Conservation (phyloP, 768 basidiomycete species). For the Fistulinella prunicolor region DNA sequence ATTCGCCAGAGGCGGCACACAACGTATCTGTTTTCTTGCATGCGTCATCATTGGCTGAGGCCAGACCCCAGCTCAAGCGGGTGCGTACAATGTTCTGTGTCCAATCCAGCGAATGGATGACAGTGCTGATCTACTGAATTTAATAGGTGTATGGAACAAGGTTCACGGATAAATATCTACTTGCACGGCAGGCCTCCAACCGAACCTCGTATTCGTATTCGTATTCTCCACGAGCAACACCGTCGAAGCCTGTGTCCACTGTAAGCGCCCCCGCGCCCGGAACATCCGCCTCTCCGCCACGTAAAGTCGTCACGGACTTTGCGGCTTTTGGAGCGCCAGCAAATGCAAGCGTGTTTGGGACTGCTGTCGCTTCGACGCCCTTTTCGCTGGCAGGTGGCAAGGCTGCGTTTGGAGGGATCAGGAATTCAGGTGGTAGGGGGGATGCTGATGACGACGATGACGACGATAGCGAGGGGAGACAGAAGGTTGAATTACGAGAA, state of each 20-base stretch:
- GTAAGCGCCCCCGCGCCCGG: conserved; percentile 20
- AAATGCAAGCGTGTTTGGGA: conserved; percentile 77
- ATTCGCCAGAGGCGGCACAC: conserved; percentile 82
- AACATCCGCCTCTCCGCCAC: conserved; percentile 60
- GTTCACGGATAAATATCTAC: conserved; percentile 95
- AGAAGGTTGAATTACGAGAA: conserved; percentile 74
- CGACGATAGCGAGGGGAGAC: conserved; percentile 56
- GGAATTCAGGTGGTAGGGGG: conserved; percentile 38
- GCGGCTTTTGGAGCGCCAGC: conserved; percentile 78
- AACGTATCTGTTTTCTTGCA: conserved; percentile 86
- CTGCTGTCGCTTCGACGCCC: conserved; percentile 77
- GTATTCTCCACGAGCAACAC: conserved; percentile 41
- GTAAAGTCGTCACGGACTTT: conserved; percentile 88
- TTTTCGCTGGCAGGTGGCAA: conserved; percentile 76
- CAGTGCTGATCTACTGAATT: conserved; percentile 6
- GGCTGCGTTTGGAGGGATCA: conserved; percentile 82
- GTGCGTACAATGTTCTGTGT: conserved; percentile 40
- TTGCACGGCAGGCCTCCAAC: conserved; percentile 58
- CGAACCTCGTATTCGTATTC: conserved; percentile 54
- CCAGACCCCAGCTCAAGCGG: conserved; percentile 74
- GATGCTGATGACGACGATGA: conserved; percentile 77
- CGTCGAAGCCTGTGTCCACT: conserved; percentile 36
- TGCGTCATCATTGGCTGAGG: conserved; percentile 66
- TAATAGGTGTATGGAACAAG: conserved; percentile 86
- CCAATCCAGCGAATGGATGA: neutral